Conservation (phyloP, 2,329 filamentous ascomycete genomes). For the Colletotrichum salicis region DNA sequence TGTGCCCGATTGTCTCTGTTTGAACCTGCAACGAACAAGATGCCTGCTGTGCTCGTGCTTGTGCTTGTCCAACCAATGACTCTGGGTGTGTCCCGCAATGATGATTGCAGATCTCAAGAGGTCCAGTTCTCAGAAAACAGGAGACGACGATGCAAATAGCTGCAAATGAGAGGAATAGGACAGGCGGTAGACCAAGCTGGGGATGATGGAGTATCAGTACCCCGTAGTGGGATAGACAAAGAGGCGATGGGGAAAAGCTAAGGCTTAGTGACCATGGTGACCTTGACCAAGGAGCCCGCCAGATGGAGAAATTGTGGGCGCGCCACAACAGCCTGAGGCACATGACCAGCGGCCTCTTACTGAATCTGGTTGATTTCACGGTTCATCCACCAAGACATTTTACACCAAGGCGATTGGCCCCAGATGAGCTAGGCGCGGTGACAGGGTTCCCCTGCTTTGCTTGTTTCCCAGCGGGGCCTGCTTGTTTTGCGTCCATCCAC, state of each 20-base stretch:
- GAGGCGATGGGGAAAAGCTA: background rate
- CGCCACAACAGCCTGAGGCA: constrained; percentile 14
- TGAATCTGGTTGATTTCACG: constrained; percentile 9
- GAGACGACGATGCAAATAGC: background rate
- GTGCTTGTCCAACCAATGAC: background rate
- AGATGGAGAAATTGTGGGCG: constrained; percentile 10
- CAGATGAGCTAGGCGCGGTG: constrained; percentile 15
- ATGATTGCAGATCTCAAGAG: background rate
- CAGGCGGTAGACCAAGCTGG: background rate
- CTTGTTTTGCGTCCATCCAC: constrained; percentile 4
- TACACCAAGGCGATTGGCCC: constrained; percentile 27
- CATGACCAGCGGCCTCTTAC: constrained; percentile 19
- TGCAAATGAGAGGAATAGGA: background rate
- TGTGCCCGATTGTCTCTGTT: background rate
- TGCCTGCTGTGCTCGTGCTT: background rate
- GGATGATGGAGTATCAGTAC: background rate
- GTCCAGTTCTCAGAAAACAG: background rate
- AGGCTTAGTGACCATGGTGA: background rate
- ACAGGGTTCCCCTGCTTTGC: constrained; percentile 15
- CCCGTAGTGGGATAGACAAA: background rate
- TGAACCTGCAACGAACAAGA: background rate
- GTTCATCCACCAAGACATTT: constrained; percentile 27
- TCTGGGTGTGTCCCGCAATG: background rate
- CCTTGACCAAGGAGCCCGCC: background rate
- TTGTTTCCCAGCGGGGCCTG: constrained; percentile 10